phyloP scores from a whole-genome alignment of 371 early-diverging fungal genomes.

The Chytridium lagenaria region DNA sequence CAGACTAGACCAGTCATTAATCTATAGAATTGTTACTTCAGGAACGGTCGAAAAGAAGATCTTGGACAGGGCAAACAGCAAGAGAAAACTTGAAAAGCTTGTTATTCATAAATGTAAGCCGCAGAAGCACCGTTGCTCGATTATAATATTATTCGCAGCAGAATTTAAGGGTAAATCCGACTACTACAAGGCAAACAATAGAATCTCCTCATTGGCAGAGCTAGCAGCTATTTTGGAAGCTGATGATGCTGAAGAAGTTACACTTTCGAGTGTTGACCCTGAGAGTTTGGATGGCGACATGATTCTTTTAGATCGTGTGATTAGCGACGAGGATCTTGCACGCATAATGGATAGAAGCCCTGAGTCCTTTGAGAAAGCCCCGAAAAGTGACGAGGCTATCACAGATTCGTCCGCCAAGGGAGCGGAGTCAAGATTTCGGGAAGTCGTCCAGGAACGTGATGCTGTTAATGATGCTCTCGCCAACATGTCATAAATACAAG shows the following conservation, averaged over 20 bases:
- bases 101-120: constrained; percentile 87
- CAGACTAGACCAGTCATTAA: constrained; percentile 97
- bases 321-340: constrained; percentile 73
- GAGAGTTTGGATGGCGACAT: constrained; percentile 71
- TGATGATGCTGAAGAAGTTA: constrained; percentile 48
- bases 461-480: constrained; percentile 36
- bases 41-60: constrained; percentile 96
- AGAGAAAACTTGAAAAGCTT: constrained; percentile 95
- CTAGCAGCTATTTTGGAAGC: constrained; percentile 71
- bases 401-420: constrained; percentile 16
- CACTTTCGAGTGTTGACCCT: constrained; percentile 46
- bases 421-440: constrained; percentile 43
- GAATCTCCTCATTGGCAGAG: constrained; percentile 59
- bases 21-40: constrained; percentile 93
- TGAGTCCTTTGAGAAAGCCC: constrained; percentile 55
- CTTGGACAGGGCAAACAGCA: constrained; percentile 89
- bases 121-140: constrained; percentile 22
- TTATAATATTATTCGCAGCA: constrained; percentile 46
- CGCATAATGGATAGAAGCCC: constrained; percentile 67
- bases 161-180: constrained; percentile 55
- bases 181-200: constrained; percentile 48
- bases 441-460: constrained; percentile 48
- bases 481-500: neutral
- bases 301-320: constrained; percentile 67
- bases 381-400: constrained; percentile 30